Evolutionary conservation across 2,329 filamentous ascomycete species (phyloP), one percentile per base, ranked within the genome.

Genomic region (Nectriaceae sp.): DNA sequence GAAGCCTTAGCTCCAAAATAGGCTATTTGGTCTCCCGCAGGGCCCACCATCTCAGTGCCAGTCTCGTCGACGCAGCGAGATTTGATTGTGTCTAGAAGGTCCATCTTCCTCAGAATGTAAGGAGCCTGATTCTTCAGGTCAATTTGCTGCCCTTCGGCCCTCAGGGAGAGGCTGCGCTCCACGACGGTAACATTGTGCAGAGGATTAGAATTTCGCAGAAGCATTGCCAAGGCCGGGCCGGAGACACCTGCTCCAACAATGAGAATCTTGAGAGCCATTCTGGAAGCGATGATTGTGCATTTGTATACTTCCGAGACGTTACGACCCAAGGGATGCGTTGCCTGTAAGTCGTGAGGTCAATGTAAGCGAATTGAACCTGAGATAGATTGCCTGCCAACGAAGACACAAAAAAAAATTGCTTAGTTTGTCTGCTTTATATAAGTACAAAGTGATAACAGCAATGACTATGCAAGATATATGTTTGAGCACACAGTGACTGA

Each of bases 121-220:
- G 75, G 58, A 4, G 70, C 74, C 21, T 71, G 67, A 2, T 63
- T 65, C 13, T 71, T 65, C 4, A 77, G 54, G 54, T 76, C 74
- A 36, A 77, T 68, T 53, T 76, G 73, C 44, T 69, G 62, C 2
- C 74, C 74, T 3, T 63, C 55, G 4, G 60, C 53, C 3, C 74
- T 68, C 11, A 75, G 62, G 3, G 43, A 33, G 0, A 67, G 55
- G 11, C 58, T 59, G 5, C 72, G 66, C 54, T 77, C 74, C n/a
- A 76, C 44, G 18, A 77, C 46, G 2, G 68, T 73, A 46, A 75
- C 62, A 20, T 64, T 44, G 54, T 75, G 64, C 8, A 5, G 5
- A n/a, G 19, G 18, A 10, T n/a, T 5, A n/a, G 37, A 20, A 31
- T 31, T 31, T 31, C 26, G 26, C 18, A 39, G 37, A 5, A 5